Evolutionary conservation across 441 rosid species (phyloP).

Genomic region (Francoa sonchifolia): DNA sequence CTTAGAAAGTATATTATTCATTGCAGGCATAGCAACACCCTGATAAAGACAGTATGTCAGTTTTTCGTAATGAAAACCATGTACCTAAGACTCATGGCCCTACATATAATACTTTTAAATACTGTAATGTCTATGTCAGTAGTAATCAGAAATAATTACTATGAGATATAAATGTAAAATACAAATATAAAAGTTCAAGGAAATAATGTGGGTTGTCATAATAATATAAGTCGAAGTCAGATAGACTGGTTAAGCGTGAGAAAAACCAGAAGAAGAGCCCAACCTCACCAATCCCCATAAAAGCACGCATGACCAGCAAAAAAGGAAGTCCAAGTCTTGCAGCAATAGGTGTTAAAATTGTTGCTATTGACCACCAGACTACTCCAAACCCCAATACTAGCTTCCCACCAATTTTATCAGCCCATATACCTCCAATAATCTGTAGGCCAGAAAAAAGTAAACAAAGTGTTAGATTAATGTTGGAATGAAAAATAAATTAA

Average conservation of each 20-base stretch:
- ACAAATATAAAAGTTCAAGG: no score
- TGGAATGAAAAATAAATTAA: slow-evolving; percentile 3
- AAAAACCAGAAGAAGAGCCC: slow-evolving; percentile 13
- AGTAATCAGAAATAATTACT: no score
- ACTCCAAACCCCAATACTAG: slow-evolving; percentile 90
- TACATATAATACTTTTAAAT: no score
- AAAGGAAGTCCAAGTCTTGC: slow-evolving; percentile 84
- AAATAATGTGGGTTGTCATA: no score
- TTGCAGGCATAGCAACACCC: slow-evolving; percentile 99
- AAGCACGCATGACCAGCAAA: slow-evolving; percentile 81
- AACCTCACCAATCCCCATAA: slow-evolving; percentile 99
- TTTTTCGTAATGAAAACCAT: no score
- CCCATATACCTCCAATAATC: slow-evolving; percentile 98
- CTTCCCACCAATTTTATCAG: slow-evolving; percentile 93
- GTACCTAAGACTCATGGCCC: no score
- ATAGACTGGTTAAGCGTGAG: slow-evolving; percentile 1
- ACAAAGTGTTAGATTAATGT: slow-evolving; percentile 2
- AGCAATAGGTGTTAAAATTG: slow-evolving; percentile 90
- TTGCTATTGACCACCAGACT: slow-evolving; percentile 92
- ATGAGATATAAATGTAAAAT: no score
- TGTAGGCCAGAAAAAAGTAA: slow-evolving; percentile 21
- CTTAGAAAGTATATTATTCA: slow-evolving; percentile 92
- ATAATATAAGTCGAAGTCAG: no score
- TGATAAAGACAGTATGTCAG: no score
- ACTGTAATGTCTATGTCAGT: no score